These are phyloP conservation scores for Caryopteris hybrid DNA, from an alignment of 305 asterid genomes.

Conservation along the genomic window DNA sequence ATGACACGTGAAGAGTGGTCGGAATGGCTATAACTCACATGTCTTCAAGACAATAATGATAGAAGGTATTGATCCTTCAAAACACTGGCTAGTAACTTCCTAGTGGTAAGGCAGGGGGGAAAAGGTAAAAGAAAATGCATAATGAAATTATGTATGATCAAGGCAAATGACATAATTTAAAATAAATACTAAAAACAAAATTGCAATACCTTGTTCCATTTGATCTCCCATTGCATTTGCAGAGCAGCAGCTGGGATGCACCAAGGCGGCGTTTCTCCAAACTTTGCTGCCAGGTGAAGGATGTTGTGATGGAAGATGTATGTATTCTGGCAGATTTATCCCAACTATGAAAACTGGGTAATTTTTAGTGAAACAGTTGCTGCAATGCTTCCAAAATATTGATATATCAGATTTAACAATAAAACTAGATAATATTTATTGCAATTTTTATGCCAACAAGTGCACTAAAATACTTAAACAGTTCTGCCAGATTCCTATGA, in stretches of 20 bases:
- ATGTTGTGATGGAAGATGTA: slow-evolving; percentile 32
- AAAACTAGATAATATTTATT: not conserved
- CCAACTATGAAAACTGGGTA: slow-evolving; percentile 42
- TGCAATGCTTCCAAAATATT: slow-evolving; percentile 31
- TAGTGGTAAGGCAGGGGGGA: slow-evolving; percentile 17
- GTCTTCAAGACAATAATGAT: slow-evolving; percentile 33
- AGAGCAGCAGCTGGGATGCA: slow-evolving; percentile 37
- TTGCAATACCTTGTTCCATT: slow-evolving; percentile 45
- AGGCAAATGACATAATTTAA: slow-evolving; percentile 46
- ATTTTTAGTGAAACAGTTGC: slow-evolving; percentile 43
- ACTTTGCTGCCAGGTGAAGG: slow-evolving; percentile 36
- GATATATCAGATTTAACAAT: not conserved
- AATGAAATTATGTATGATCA: not conserved
- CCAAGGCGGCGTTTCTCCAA: slow-evolving; percentile 31
- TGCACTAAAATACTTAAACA: slow-evolving; percentile 44
- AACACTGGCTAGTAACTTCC: slow-evolving; percentile 51
- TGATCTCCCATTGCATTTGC: slow-evolving; percentile 41
- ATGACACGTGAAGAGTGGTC: not conserved
- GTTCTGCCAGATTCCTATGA: slow-evolving; percentile 35
- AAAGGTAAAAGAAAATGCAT: not conserved
- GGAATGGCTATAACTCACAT: slow-evolving; percentile 37
- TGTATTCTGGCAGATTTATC: slow-evolving; percentile 21
- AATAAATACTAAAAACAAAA: too few relatives aligned
- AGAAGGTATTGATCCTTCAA: slow-evolving; percentile 56
- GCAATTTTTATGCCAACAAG: not conserved